A percentile compares a stretch with the other conserved stretches of the same genome.
These are phyloP conservation scores for Aspergillus sojae DNA, from an alignment of 2,329 filamentous ascomycete species.

Conservation along the genomic window DNA sequence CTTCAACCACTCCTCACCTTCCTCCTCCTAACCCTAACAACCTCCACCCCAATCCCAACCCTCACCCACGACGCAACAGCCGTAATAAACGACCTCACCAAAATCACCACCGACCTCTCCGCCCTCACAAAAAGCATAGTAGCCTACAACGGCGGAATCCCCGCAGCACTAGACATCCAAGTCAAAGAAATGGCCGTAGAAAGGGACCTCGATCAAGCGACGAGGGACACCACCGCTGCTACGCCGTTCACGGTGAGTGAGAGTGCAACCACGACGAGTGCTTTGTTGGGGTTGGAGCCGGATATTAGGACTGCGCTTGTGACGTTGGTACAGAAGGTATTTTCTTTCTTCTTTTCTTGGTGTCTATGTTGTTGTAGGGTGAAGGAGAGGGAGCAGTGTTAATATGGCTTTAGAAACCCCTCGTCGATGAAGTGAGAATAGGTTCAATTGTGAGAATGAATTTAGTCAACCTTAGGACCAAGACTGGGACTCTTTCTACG, in stretches of 20 bases:
- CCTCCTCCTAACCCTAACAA: constrained; percentile 5
- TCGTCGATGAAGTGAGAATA: not conserved
- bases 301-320: constrained; percentile 7
- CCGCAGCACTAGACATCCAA: constrained; percentile 4
- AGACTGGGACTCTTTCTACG: not conserved
- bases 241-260: constrained; percentile 8
- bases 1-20: not conserved
- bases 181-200: constrained; percentile 8
- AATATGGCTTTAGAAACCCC: not conserved
- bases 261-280: constrained; percentile 10
- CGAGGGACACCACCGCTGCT: constrained; percentile 6
- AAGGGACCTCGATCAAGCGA: constrained; percentile 9
- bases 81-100: constrained; percentile 13
- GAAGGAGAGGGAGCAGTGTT: not conserved
- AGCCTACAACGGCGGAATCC: constrained; percentile 9
- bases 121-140: constrained; percentile 7
- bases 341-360: not conserved
- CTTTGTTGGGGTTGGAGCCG: constrained; percentile 12
- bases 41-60: not conserved
- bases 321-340: constrained; percentile 13
- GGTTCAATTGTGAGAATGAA: not conserved
- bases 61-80: constrained; percentile 7
- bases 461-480: not conserved
- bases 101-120: constrained; percentile 8
- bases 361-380: not conserved